Base-by-base conservation (phyloP, 257 asterid species). In the Solanum chiquidenum region DNA sequence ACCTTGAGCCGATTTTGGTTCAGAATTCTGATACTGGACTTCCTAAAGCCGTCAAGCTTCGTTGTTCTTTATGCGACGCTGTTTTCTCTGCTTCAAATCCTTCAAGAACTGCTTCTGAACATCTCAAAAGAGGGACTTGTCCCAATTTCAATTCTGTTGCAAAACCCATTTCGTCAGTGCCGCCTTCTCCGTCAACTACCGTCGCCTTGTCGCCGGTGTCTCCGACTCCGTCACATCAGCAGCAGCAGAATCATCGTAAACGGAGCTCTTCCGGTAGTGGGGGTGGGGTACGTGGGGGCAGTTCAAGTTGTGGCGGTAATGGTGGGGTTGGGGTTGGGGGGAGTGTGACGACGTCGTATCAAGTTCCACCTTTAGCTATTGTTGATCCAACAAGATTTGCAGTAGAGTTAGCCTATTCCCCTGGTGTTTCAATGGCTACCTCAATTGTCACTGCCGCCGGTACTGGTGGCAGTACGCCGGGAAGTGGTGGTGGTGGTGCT, bases 61-160 rank as follows among this genome's bases (percentile, higher is more conserved):
- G 98, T 46, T 97, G 99, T 90, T 91, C 95, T 9, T 85, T 97
- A 0, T 97, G 99, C 89, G 98, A 94, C 90, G 99, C 99, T 83
- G 97, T 95, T 49, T 97, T 97, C 92, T 97, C 99, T 83, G 99
- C 99, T 46, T 97, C 99, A 0, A 97, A 96, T 35, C 99, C 99
- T 7, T 97, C 99, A 16, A 79, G 99, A 71, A 97, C 99, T 34
- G 99, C 99, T 44, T 94, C 99, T 85, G 99, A 97, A 92, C 99
- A 97, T 88, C 97, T 97, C 64, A 97, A 96, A 87, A 86, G 98
- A 27, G 99, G 99, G 42, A 96, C 99, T 49, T 97, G 99, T 89
- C 98, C 99, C 27, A 97, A 95, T 90, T 96, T 96, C 37, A 79
- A 93, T 74, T 87, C 98, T 31, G 90, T 84, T 10, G 92, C 94